Evolutionary conservation across 805 yeast genomes (phyloP), one percentile per base, ranked within the genome.

Genomic region (Hanseniaspora singularis): DNA sequence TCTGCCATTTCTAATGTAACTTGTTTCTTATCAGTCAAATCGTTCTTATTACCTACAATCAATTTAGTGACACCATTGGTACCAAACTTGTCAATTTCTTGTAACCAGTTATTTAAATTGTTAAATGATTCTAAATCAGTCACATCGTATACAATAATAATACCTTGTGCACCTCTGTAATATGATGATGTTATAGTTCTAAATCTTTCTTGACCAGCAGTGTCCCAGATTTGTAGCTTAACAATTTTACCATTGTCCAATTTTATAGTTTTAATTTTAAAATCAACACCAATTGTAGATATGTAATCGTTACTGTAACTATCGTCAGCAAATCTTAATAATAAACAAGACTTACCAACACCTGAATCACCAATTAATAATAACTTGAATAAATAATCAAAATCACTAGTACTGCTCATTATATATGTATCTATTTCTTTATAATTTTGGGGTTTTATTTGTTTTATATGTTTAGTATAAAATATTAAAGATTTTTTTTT

Each of bases 91-190:
- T 89, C 98, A 61, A 89, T 92, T 67, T 89, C 98, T 69, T 88
- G 96, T 65, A 89, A 73, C 98, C 98, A 89, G 69, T 87, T 95
- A 69, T 87, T 88, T 57, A 89, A 96, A 64, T 92, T 87, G 67
- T 86, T 85, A 72, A 89, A 89, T 45, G 87, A 81, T 64, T 86
- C 95, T 67, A 86, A 96, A 66, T 92, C 97, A 44, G 98, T 92
- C 38, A 92, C 96, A 63, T 89, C 98, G 65, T 92, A 89, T 45
- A 89, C 98, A 57, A 89, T 89, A 58, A 89, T 92, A 64, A 89
- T 92, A 51, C 98, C 98, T 63, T 89, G 97, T 11, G 97, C 96
- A 49, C 98, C 98, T 65, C 98, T 81, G 72, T 89, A 89, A 70
- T 89, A 89, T 14, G 96, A 85, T 12, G 96, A 84, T 11, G 97